Evolutionary conservation across 805 yeast genomes (phyloP), one percentile per base, ranked within the genome.

Genomic region (Sugiyamaella lignohabitans): DNA sequence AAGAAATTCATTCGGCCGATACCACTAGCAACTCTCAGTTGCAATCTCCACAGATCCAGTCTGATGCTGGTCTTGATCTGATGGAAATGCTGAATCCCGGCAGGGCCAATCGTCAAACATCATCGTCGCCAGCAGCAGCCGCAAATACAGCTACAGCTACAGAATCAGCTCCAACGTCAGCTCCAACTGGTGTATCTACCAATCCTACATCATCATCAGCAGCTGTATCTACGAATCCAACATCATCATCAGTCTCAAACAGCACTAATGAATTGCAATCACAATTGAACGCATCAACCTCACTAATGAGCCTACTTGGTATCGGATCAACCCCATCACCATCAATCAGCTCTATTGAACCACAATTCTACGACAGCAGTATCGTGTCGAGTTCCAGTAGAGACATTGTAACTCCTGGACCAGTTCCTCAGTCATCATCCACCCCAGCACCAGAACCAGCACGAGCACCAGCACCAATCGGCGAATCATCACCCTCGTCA

Each of bases 51-150:
- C 11, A 8, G 14, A 38, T n/a, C 17, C 42, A 19, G 5, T 17
- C 16, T 8, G 35, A 37, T 27, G 32, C 22, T 14, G 23, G 29
- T 4, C n/a, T 32, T 4, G n/a, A 17, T 30, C 45, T 34, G 6
- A 42, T 42, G 45, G 45, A 42, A 2, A 22, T 42, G 6, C 37
- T 42, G 18, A 42, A 42, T 17, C 45, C 45, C 14, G 32, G 32
- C 14, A 27, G 32, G 32, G 8, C 32, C 8, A 27, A 14, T 27
- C 32, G 11, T 27, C 32, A 27, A 27, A 27, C 14, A 27, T n/a
- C n/a, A n/a, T n/a, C n/a, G n/a, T n/a, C n/a, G n/a, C n/a, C n/a
- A n/a, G n/a, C n/a, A n/a, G n/a, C n/a, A n/a, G n/a, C n/a, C n/a
- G n/a, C n/a, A n/a, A n/a, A n/a, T n/a, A n/a, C n/a, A n/a, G n/a